A percentile compares a stretch with the other conserved stretches of the same genome.
Evolutionary conservation across 495 filamentous ascomycete genomes (phyloP).

Genomic region (Tetracladium marchalianum): DNA sequence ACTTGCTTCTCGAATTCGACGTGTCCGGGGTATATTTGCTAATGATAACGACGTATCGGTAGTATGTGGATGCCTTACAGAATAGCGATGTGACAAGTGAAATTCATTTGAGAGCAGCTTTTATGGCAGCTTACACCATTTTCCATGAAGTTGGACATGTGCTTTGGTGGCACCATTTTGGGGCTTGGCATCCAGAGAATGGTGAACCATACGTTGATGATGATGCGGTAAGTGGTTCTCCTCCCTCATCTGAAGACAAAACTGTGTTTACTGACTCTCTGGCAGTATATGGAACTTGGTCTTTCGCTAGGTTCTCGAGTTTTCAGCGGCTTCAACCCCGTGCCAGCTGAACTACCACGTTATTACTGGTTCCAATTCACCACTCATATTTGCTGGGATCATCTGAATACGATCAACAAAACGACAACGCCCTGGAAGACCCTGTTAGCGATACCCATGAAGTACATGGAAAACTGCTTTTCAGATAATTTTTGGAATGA

Average conservation of each 20-base stretch:
- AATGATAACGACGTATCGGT: no score
- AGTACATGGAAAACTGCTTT: slow-evolving; percentile 1
- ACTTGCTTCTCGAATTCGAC: no score
- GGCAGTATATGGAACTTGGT: slow-evolving; percentile 3
- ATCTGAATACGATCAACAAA: background rate
- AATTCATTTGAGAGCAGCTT: slow-evolving; percentile 1
- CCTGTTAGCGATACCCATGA: background rate
- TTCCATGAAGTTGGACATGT: slow-evolving; percentile 12
- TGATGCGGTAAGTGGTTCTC: background rate
- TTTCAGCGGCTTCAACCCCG: slow-evolving; percentile 8
- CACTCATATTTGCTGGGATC: background rate
- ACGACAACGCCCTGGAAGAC: slow-evolving; percentile 4
- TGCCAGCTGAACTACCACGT: background rate
- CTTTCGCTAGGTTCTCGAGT: slow-evolving; percentile 4
- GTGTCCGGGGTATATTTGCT: no score
- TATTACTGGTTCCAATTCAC: background rate
- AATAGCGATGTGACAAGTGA: no score
- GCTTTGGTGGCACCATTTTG: slow-evolving; percentile 8
- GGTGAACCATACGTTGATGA: slow-evolving; percentile 7
- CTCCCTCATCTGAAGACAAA: no score
- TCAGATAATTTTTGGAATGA: slow-evolving; percentile 2
- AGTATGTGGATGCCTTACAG: no score
- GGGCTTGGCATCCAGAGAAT: background rate
- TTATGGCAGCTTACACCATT: slow-evolving; percentile 11
- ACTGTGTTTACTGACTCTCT: no score